Conservation (phyloP, 1,139 yeast genomes). For the Geotrichum bryndzae region DNA sequence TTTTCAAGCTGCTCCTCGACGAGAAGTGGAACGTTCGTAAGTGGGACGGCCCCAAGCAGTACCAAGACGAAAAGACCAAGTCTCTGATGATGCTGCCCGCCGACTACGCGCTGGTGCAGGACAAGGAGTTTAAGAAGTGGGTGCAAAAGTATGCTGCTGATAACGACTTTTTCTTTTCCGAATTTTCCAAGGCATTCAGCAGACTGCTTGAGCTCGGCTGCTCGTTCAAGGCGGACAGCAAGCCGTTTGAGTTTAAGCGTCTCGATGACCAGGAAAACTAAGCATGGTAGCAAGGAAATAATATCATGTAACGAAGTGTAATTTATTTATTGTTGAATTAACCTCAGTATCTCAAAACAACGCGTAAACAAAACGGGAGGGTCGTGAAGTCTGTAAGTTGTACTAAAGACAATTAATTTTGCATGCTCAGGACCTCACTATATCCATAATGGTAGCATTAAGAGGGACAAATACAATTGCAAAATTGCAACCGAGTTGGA, state of each 20-base stretch:
- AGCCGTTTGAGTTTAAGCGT: constrained; percentile 52
- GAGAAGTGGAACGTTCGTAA: constrained; percentile 67
- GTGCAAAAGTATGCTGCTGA: constrained; percentile 70
- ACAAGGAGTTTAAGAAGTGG: constrained; percentile 56
- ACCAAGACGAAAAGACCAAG: constrained; percentile 63
- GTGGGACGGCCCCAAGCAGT: constrained; percentile 79
- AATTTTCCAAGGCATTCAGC: constrained; percentile 63
- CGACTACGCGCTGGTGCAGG: constrained; percentile 68
- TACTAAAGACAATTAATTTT: too few relatives aligned
- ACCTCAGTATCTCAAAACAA: neutral
- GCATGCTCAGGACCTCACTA: too few relatives aligned
- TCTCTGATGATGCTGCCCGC: constrained; percentile 89
- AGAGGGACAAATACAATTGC: too few relatives aligned
- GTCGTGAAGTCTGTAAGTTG: too few relatives aligned
- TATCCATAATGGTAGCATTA: too few relatives aligned
- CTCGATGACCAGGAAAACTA: constrained; percentile 28
- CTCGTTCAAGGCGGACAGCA: constrained; percentile 43
- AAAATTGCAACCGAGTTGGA: too few relatives aligned
- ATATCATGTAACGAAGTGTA: neutral
- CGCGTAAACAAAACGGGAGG: too few relatives aligned
- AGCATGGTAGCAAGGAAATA: too few relatives aligned
- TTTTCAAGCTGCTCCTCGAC: constrained; percentile 59
- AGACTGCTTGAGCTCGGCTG: constrained; percentile 74
- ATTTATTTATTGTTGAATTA: neutral
- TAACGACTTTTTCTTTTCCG: constrained; percentile 61